A percentile compares a stretch with the other conserved stretches of the same genome.
Conservation (phyloP, 1,139 yeast species). For the Saccharomyces hybrid region DNA sequence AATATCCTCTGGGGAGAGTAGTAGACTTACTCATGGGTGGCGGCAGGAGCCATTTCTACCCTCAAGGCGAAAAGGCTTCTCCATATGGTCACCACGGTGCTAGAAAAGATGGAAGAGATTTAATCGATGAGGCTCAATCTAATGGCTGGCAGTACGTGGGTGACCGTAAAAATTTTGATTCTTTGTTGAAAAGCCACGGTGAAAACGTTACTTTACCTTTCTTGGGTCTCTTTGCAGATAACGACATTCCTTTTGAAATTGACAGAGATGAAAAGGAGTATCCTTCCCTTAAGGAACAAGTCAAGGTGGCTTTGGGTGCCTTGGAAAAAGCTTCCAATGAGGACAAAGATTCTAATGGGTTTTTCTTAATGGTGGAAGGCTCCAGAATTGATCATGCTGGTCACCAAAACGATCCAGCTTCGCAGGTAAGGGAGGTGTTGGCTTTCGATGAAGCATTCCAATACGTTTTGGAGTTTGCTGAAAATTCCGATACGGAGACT, state of each 20-base stretch:
- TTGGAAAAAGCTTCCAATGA: constrained; percentile 48
- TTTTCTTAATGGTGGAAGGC: constrained; percentile 76
- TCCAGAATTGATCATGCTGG: constrained; percentile 91
- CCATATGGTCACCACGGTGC: constrained; percentile 46
- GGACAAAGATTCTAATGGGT: constrained; percentile 60
- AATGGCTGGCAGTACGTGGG: constrained; percentile 64
- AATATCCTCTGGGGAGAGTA: constrained; percentile 63
- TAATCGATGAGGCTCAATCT: constrained; percentile 49
- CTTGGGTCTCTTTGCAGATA: constrained; percentile 59
- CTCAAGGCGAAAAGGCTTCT: constrained; percentile 32
- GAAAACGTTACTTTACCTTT: constrained; percentile 60
- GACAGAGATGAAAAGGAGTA: constrained; percentile 52
- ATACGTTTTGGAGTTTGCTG: constrained; percentile 61
- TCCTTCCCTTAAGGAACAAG: constrained; percentile 73
- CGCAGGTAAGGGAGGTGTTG: constrained; percentile 70
- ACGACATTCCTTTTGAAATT: constrained; percentile 72
- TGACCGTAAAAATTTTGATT: constrained; percentile 49
- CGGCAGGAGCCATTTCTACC: constrained; percentile 72
- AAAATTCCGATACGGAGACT: constrained; percentile 59
- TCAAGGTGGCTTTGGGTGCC: constrained; percentile 59
- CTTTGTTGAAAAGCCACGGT: constrained; percentile 39
- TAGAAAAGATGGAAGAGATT: constrained; percentile 56
- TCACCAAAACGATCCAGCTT: constrained; percentile 82
- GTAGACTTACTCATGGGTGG: constrained; percentile 87
- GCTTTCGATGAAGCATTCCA: constrained; percentile 71